Evolutionary conservation across 1,284 basidiomycete species (phyloP), one percentile per base, ranked within the genome.

Genomic region (Dichomitus squalens): DNA sequence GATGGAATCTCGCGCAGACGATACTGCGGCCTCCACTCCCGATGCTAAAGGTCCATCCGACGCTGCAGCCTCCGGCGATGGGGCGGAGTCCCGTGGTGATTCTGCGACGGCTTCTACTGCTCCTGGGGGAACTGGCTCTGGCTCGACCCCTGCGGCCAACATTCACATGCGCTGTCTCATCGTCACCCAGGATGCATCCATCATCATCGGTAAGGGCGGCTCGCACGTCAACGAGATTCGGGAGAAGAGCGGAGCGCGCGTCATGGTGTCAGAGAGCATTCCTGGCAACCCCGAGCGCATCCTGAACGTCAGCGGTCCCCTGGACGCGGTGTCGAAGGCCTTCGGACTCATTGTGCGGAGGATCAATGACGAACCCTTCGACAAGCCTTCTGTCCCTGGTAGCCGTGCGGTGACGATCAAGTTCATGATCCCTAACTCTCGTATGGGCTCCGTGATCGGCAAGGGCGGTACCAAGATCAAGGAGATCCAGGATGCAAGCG

Each of bases 401-500:
- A 97, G 95, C 68, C 87, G 96, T 57, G 96, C 97, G 23, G 96
- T 98, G 55, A 99, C 97, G 25, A 98, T 99, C 81, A 97, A 98
- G 76, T 98, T 97, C 73, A 98, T 99, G 87, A 96, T 99, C 52
- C 97, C 97, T 65, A 98, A 99, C 77, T 96, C 95, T 16, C 90
- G 96, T 59, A 99, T 99, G 97, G 97, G 97, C 35, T 97, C 95
- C 34, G 95, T 99, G 59, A 99, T 99, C 68, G 97, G 97, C 60
- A 98, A 97, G 74, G 92, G 90, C 63, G 97, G 97, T 25, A 89
- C 90, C 53, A 99, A 99, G 76, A 99, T 99, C 75, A 99, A 98
- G 79, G 97, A 99, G 77, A 99, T 99, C 68, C 97, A 99, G 73
- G 97, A 99, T 70, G 96, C 96, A 12, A 96, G 93, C 63, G 97